Base-by-base conservation (phyloP, 208 protist species). In the Leishmania lainsoni region DNA sequence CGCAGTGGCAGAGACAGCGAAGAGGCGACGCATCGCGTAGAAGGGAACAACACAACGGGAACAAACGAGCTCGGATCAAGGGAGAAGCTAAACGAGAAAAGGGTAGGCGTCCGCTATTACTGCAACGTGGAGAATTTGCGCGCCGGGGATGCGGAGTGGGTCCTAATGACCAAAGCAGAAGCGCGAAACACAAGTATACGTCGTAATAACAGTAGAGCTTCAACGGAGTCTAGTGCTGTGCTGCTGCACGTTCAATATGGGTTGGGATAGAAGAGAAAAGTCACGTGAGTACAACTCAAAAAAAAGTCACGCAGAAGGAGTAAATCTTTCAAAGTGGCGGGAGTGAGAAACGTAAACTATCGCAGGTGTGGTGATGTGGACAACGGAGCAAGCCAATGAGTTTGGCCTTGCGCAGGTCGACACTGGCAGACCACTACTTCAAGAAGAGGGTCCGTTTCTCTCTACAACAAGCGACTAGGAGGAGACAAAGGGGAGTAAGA, bases 21-120 rank as follows among this genome's bases (percentile, higher is more conserved):
- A 76, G 8, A 82, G 54, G 45, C 82, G 66, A 76, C 82, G 82
- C 82, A 86, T 86, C 5, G 16, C 32, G 52, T 1, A 22, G 17
- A 35, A 29, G 4, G 17, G 29, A 76, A 45, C 2, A 58, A 20
- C 51, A 48, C 5, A 61, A 1, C 32, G 32, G 12, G 48, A 73
- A 35, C 22, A 26, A 17, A 22, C 42, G 10, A 29, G 26, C 26
- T 9, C 5, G 12, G 12, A 26, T 54, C 2, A 8, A 68, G 45
- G 54, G 17, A 77, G 9, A 35, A 68, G 49, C 14, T 26, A 26
- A 45, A 39, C 9, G 16, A 76, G 29, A 63, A 61, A 61, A 42
- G 51, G 51, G 5, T 20, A 54, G 45, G 48, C 22, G 10, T 10
- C 22, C 45, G 0, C 45, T 51, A 48, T 54, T 35, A 4, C 9